A percentile compares a stretch with the other conserved stretches of the same genome.
These are phyloP conservation scores for Candida coquimbonensis DNA, from an alignment of 805 yeast species.

Conservation along the genomic window DNA sequence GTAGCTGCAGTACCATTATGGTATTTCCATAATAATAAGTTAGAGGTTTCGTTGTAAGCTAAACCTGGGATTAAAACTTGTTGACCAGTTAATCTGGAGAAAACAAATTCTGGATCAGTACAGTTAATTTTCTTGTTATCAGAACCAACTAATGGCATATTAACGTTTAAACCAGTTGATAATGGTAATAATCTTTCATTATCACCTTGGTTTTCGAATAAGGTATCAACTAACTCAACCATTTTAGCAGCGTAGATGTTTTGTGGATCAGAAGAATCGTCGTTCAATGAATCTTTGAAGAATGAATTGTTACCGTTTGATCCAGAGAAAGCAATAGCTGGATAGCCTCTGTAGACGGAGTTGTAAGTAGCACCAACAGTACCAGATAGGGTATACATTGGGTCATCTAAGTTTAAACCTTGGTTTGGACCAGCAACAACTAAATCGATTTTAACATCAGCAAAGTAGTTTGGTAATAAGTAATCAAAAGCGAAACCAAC, in stretches of 20 bases:
- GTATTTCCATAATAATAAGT: slow-evolving; percentile 18
- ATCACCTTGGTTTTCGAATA: slow-evolving; percentile 31
- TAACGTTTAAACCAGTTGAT: slow-evolving; percentile 41
- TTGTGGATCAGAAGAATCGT: slow-evolving; percentile 33
- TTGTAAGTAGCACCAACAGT: slow-evolving; percentile 46
- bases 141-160: slow-evolving; percentile 39
- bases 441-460: slow-evolving; percentile 38
- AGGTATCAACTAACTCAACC: slow-evolving; percentile 31
- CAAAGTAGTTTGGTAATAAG: slow-evolving; percentile 38
- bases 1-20: slow-evolving; percentile 20
- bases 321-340: slow-evolving; percentile 48
- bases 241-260: slow-evolving; percentile 39
- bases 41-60: slow-evolving; percentile 33
- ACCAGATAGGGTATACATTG: slow-evolving; percentile 39
- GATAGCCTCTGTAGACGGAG: slow-evolving; percentile 40
- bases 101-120: slow-evolving; percentile 34
- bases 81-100: slow-evolving; percentile 40
- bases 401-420: slow-evolving; percentile 38
- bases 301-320: slow-evolving; percentile 41
- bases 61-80: slow-evolving; percentile 9
- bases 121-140: slow-evolving; percentile 30
- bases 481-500: slow-evolving; percentile 43
- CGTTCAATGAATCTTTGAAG: slow-evolving; percentile 33
- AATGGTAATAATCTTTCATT: slow-evolving; percentile 33
- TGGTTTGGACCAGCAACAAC: slow-evolving; percentile 49